phyloP scores from a whole-genome alignment of 441 rosid genomes.

The Iberis amara region DNA sequence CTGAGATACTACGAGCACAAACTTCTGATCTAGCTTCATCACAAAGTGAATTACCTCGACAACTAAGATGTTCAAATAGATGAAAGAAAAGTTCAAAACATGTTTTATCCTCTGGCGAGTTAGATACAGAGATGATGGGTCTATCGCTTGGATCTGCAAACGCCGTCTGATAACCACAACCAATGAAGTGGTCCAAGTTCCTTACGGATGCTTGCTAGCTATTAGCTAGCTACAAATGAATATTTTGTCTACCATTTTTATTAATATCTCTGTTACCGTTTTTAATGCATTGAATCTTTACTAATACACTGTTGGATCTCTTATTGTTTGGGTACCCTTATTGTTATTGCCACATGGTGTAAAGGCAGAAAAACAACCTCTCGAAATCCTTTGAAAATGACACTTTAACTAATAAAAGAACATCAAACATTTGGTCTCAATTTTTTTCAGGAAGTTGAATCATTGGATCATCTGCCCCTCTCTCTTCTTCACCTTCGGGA shows the following conservation, averaged over 20 bases:
- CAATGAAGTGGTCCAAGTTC: conserved; percentile 70
- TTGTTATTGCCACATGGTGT: conserved; percentile 14
- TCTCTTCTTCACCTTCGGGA: conserved; percentile 26
- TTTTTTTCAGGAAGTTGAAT: conserved; percentile 25
- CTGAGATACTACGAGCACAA: conserved; percentile 81
- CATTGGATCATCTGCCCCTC: conserved; percentile 23
- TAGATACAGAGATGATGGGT: conserved; percentile 77
- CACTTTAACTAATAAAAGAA: conserved; percentile 30
- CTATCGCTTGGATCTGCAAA: conserved; percentile 87
- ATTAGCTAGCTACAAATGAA: conserved; percentile 17
- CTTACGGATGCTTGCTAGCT: conserved; percentile 40
- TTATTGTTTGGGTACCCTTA: not conserved
- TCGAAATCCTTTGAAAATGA: conserved; percentile 29
- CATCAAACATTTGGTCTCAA: conserved; percentile 23
- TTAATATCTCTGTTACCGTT: conserved; percentile 6
- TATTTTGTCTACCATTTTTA: conserved; percentile 21
- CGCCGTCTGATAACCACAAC: conserved; percentile 75
- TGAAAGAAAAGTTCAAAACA: conserved; percentile 89
- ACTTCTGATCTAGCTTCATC: conserved; percentile 78
- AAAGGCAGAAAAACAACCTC: conserved; percentile 18
- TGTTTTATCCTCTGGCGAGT: conserved; percentile 85
- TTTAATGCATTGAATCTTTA: conserved; percentile 14
- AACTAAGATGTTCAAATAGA: conserved; percentile 76
- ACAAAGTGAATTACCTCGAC: conserved; percentile 79
- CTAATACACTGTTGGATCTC: conserved; percentile 13